Evolutionary conservation across 2,329 filamentous ascomycete species (phyloP).

Genomic region (Aspergillus costaricaensis): DNA sequence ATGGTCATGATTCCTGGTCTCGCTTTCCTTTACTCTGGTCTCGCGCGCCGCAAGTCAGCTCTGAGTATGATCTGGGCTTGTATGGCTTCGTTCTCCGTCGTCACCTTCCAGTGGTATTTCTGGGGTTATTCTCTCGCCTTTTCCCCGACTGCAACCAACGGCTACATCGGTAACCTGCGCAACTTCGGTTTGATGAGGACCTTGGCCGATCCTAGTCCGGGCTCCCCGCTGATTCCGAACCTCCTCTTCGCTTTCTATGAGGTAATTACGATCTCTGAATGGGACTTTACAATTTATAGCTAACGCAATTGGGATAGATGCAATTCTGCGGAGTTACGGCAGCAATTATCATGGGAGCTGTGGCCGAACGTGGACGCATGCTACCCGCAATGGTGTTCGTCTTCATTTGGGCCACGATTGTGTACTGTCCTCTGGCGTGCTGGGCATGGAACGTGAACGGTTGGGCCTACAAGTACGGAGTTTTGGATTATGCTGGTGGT

Average conservation of each 20-base stretch:
- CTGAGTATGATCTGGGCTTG: slow-evolving; percentile 96
- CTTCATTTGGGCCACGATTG: slow-evolving; percentile 94
- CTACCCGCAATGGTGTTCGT: slow-evolving; percentile 92
- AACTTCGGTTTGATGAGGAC: slow-evolving; percentile 89
- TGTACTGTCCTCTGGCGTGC: slow-evolving; percentile 95
- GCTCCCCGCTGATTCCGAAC: slow-evolving; percentile 83
- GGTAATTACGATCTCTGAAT: slow-evolving; percentile 45
- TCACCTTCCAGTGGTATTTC: slow-evolving; percentile 99
- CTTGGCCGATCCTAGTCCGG: slow-evolving; percentile 79
- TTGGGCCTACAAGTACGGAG: slow-evolving; percentile 87
- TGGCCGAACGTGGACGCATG: slow-evolving; percentile 90
- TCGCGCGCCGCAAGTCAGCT: slow-evolving; percentile 96
- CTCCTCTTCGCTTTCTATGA: slow-evolving; percentile 94
- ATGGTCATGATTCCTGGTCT: slow-evolving; percentile 96
- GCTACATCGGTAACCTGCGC: slow-evolving; percentile 86
- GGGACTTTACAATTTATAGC: background rate
- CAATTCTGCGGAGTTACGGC: slow-evolving; percentile 95
- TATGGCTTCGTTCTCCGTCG: slow-evolving; percentile 88
- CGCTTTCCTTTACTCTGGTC: slow-evolving; percentile 94
- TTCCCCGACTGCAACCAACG: slow-evolving; percentile 75
- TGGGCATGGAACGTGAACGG: slow-evolving; percentile 97
- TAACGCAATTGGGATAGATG: slow-evolving; percentile 60
- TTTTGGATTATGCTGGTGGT: slow-evolving; percentile 93
- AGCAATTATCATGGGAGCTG: slow-evolving; percentile 86
- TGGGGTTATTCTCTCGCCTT: slow-evolving; percentile 98